Base-by-base conservation (phyloP, 2,329 filamentous ascomycete species). In the Xylariaceae sp. region DNA sequence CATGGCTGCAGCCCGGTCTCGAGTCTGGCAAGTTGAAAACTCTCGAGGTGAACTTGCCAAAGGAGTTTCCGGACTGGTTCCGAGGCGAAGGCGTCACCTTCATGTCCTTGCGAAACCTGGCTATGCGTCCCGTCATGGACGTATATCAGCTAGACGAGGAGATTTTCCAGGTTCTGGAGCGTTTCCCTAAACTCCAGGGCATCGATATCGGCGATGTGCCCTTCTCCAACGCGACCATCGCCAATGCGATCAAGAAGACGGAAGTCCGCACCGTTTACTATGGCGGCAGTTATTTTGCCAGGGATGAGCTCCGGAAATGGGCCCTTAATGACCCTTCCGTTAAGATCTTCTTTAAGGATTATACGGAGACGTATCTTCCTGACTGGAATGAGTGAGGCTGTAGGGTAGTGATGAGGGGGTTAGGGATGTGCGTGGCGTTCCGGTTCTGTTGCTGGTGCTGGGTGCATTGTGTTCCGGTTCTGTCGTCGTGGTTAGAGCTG, bases 21-120 rank as follows among this genome's bases (percentile, higher is more conserved):
- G 59, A 65, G 44, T 70, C 64, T 2, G 66, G 67, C 8, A 58
- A 64, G 1, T 53, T 70, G 18, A 55, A 59, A 51, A 64, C 68
- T 34, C 37, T 70, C 11, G 60, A 67, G 9, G 30, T 69, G 13
- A 49, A 56, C 9, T 61, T 67, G 34, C 60, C 62, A 9, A 53
- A 39, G 3, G 7, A 15, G 2, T 51, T 63, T 47, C 54, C 51
- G 0, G 42, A 59, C 47, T 72, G 68, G 70, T 53, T 72, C 49
- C 62, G 15, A 39, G 68, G 68, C 58, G 44, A 65, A 1, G 55
- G 58, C n/a, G 51, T 72, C 39, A 65, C 52, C 4, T 66, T 64
- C 42, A 62, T 72, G 9, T 62, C 59, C 30, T 7, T 71, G 13
- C 61, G 64, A 35, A 88, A 87, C 1, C 75, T 89, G 9, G 86